phyloP scores from a whole-genome alignment of 192 early-diverging fungal species.

The Rhizophagus sp. region DNA sequence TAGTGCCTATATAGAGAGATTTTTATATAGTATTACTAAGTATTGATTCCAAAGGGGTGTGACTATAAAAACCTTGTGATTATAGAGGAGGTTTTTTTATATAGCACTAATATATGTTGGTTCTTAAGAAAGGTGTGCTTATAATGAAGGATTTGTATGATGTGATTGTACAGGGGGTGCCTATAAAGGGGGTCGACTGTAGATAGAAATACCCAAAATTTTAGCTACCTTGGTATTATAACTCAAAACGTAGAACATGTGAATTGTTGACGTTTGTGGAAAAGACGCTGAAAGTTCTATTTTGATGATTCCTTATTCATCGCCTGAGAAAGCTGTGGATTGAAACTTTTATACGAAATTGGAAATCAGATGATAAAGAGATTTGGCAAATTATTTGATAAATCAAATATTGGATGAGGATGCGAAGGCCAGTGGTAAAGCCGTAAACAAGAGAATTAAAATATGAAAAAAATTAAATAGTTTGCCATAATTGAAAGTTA shows the following conservation, averaged over 20 bases:
- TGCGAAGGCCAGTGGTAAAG: not conserved
- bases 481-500: conserved; percentile 13
- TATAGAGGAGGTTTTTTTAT: no score
- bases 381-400: conserved; percentile 13
- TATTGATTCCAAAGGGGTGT: no score
- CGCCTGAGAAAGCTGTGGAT: conserved; percentile 21
- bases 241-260: conserved; percentile 31
- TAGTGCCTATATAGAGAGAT: no score
- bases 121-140: no score
- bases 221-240: conserved; percentile 28
- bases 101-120: no score
- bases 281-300: conserved; percentile 28
- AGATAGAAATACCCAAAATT: conserved; percentile 25
- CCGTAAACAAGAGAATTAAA: not conserved
- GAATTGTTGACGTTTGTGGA: conserved; percentile 31
- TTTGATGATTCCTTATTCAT: conserved; percentile 30
- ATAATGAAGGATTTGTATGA: no score
- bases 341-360: conserved; percentile 12
- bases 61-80: no score
- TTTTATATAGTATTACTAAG: no score
- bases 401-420: not conserved
- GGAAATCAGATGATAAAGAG: not conserved
- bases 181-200: no score
- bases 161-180: no score
- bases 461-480: not conserved